phyloP scores from a whole-genome alignment of 306 rosid species.

The Aeschynomene evenia region DNA sequence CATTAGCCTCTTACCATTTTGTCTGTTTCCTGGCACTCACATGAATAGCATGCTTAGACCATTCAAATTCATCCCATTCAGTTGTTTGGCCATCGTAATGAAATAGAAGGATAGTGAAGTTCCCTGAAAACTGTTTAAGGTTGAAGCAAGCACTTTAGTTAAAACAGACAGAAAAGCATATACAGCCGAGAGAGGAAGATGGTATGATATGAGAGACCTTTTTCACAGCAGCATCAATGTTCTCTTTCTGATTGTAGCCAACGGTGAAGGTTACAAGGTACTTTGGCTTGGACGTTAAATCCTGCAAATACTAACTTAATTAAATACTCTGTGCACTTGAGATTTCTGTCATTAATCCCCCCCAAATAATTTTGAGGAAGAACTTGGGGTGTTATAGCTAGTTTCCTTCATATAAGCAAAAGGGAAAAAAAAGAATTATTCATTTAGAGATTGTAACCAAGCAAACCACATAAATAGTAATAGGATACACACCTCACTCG shows the following conservation, averaged over 20 bases:
- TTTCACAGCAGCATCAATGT: constrained; percentile 86
- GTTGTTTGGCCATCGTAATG: constrained; percentile 93
- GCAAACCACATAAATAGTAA: neutral
- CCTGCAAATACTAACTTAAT: constrained; percentile 56
- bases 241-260: constrained; percentile 67
- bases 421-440: no score
- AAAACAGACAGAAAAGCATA: constrained; percentile 6
- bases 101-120: constrained; percentile 87
- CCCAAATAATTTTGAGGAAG: neutral
- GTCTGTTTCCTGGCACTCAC: constrained; percentile 86
- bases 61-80: constrained; percentile 96
- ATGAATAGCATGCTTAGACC: constrained; percentile 94
- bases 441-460: neutral
- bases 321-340: constrained; percentile 22
- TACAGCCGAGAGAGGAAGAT: constrained; percentile 26
- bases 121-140: constrained; percentile 72
- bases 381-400: neutral
- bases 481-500: constrained; percentile 75
- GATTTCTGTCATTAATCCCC: neutral
- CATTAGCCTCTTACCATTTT: constrained; percentile 65
- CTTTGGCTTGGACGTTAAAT: constrained; percentile 69
- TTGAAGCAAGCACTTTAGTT: constrained; percentile 25
- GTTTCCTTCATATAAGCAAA: constrained; percentile 5
- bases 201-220: constrained; percentile 58
- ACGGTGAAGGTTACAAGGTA: constrained; percentile 98